Percentiles rank a stretch among this genome's conserved stretches.
phyloP scores from a whole-genome alignment of 208 protist species.

The Crithidia thermophila region DNA sequence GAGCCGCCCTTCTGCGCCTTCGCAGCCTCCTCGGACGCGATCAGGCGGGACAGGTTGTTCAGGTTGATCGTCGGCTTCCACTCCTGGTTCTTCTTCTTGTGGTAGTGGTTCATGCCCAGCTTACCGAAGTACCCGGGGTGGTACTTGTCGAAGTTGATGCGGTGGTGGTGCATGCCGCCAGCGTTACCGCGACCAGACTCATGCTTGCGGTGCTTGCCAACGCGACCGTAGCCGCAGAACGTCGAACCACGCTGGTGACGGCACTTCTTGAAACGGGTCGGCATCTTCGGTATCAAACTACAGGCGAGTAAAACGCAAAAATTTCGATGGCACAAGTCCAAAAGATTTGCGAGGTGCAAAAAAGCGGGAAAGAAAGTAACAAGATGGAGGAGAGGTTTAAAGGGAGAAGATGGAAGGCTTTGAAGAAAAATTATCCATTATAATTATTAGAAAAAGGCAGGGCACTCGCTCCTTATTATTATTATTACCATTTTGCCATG shows the following conservation, averaged over 20 bases:
- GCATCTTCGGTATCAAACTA: conserved; percentile 28
- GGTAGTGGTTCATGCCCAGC: conserved; percentile 99
- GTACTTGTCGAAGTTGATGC: conserved; percentile 99
- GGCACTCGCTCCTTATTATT: too few species aligned
- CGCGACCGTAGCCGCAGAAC: conserved; percentile 92
- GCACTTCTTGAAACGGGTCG: conserved; percentile 29
- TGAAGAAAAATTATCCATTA: neutral
- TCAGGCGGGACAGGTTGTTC: conserved; percentile 98
- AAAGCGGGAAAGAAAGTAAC: neutral
- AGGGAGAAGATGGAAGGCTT: neutral
- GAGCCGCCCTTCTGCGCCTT: conserved; percentile 81
- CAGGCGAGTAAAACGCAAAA: too few species aligned
- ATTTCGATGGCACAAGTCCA: too few species aligned
- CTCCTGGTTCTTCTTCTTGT: conserved; percentile 92
- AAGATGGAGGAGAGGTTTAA: neutral
- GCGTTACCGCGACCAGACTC: conserved; percentile 99
- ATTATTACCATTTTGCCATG: too few species aligned
- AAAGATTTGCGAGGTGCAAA: too few species aligned
- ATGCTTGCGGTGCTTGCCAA: conserved; percentile 99
- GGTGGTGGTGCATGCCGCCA: conserved; percentile 99
- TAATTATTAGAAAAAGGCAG: neutral
- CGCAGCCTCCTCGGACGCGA: conserved; percentile 91
- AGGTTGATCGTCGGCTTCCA: conserved; percentile 99
- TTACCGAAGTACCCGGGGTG: conserved; percentile 99
- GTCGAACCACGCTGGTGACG: conserved; percentile 94